These are phyloP conservation scores for Sporothrix variecibatus DNA, from an alignment of 2,329 filamentous ascomycete species.

Conservation along the genomic window DNA sequence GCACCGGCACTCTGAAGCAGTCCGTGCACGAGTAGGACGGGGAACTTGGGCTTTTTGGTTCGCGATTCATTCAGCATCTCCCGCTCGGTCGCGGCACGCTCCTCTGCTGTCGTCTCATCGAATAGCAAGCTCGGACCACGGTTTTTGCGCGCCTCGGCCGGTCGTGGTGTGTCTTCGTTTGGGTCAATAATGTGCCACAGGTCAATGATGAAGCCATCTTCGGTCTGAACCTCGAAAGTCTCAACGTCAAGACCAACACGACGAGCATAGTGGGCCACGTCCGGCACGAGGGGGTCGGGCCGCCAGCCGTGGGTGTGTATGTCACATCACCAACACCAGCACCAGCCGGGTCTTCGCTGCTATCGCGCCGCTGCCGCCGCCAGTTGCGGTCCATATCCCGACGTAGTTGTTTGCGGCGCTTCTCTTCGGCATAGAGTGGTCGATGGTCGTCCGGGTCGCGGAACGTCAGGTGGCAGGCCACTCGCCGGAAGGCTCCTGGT, in stretches of 20 bases:
- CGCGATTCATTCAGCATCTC: slow-evolving; percentile 21
- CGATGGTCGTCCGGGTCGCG: slow-evolving; percentile 61
- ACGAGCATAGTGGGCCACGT: slow-evolving; percentile 82
- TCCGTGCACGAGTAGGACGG: slow-evolving; percentile 84
- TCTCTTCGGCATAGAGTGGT: slow-evolving; percentile 75
- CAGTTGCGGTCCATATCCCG: slow-evolving; percentile 63
- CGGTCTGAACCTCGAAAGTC: slow-evolving; percentile 80
- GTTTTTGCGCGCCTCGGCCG: slow-evolving; percentile 51
- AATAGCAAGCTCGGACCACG: slow-evolving; percentile 65
- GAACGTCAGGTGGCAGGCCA: slow-evolving; percentile 58
- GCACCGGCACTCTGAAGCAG: slow-evolving; percentile 85
- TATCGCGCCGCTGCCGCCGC: slow-evolving; percentile 49
- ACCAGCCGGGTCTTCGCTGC: slow-evolving; percentile 42
- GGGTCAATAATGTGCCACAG: slow-evolving; percentile 91
- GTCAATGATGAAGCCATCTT: slow-evolving; percentile 88
- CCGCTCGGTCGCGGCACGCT: slow-evolving; percentile 21
- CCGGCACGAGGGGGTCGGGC: slow-evolving; percentile 76
- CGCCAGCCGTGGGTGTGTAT: slow-evolving; percentile 75
- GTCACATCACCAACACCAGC: slow-evolving; percentile 40
- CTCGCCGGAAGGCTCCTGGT: slow-evolving; percentile 50
- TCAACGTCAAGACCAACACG: slow-evolving; percentile 87
- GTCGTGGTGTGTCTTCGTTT: slow-evolving; percentile 62
- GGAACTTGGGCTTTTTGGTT: slow-evolving; percentile 61
- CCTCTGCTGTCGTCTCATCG: slow-evolving; percentile 39
- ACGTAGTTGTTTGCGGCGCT: slow-evolving; percentile 57